phyloP scores from a whole-genome alignment of 768 basidiomycete species.

The Clavaria fumosa region DNA sequence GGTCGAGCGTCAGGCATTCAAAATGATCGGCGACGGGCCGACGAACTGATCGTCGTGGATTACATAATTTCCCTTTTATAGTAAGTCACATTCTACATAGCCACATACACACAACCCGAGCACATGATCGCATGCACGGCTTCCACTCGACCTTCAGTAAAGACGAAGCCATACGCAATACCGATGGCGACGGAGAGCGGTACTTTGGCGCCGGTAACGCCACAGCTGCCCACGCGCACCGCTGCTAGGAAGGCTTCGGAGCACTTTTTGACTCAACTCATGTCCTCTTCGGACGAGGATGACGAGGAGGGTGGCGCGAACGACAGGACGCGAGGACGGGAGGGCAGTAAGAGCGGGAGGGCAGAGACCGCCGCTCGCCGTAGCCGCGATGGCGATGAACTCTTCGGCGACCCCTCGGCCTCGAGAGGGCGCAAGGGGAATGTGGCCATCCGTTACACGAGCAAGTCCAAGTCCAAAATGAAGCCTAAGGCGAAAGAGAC shows the following conservation, averaged over 20 bases:
- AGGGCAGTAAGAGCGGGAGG: neutral
- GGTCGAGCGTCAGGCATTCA: no score
- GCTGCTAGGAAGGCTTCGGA: conserved; percentile 21
- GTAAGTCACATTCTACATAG: neutral
- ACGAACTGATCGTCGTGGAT: no score
- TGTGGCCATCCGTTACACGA: no score
- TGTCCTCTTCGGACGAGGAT: conserved; percentile 14
- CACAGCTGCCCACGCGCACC: conserved; percentile 16
- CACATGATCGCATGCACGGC: neutral
- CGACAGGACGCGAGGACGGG: neutral
- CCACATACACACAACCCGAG: neutral
- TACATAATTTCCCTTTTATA: neutral
- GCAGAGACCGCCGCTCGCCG: neutral
- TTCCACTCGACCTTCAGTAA: neutral
- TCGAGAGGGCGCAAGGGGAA: no score
- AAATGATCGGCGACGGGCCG: no score
- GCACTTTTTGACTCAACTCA: conserved; percentile 20
- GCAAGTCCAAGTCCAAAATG: no score
- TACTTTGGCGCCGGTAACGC: neutral
- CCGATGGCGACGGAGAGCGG: neutral
- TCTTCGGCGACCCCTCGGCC: no score
- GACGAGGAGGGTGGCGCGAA: neutral
- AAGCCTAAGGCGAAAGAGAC: no score
- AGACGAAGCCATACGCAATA: neutral
- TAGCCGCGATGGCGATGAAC: no score